Percentiles rank a stretch among this genome's conserved stretches.
These are phyloP conservation scores for Fusarium caatingaense DNA, from an alignment of 2,329 filamentous ascomycete species.

Conservation along the genomic window DNA sequence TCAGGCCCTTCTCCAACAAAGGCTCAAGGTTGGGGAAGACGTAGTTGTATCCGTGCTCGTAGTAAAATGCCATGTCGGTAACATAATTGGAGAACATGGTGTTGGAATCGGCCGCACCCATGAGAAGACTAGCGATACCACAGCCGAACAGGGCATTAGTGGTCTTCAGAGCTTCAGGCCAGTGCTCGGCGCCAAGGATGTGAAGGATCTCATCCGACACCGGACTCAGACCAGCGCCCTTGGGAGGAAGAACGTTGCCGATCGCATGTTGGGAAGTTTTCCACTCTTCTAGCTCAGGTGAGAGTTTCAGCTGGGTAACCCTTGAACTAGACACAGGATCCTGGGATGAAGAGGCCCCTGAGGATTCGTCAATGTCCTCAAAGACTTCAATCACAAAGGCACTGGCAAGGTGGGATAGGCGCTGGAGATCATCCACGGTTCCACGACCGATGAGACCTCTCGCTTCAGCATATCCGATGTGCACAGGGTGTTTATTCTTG, in stretches of 20 bases:
- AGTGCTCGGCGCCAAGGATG: constrained; percentile 32
- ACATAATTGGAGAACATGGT: constrained; percentile 45
- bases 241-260: constrained; percentile 39
- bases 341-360: constrained; percentile 18
- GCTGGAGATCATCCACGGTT: constrained; percentile 29
- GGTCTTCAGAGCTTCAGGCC: constrained; percentile 41
- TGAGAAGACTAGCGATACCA: constrained; percentile 40
- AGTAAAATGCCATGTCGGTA: constrained; percentile 42
- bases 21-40: constrained; percentile 40
- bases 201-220: constrained; percentile 26
- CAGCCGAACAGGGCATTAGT: constrained; percentile 42
- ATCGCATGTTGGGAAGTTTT: constrained; percentile 33
- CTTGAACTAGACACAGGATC: constrained; percentile 16
- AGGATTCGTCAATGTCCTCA: constrained; percentile 28
- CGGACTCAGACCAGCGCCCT: constrained; percentile 33
- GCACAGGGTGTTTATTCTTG: constrained; percentile 16
- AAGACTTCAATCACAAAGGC: constrained; percentile 36
- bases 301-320: constrained; percentile 31
- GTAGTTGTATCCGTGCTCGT: constrained; percentile 43
- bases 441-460: constrained; percentile 34
- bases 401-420: constrained; percentile 30
- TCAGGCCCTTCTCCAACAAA: constrained; percentile 29
- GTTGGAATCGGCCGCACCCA: constrained; percentile 36
- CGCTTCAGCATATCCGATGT: constrained; percentile 38
- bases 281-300: constrained; percentile 38